Evolutionary conservation across 208 protist genomes (phyloP), one percentile per base, ranked within the genome.

Genomic region (Acanthamoeba comandoni): DNA sequence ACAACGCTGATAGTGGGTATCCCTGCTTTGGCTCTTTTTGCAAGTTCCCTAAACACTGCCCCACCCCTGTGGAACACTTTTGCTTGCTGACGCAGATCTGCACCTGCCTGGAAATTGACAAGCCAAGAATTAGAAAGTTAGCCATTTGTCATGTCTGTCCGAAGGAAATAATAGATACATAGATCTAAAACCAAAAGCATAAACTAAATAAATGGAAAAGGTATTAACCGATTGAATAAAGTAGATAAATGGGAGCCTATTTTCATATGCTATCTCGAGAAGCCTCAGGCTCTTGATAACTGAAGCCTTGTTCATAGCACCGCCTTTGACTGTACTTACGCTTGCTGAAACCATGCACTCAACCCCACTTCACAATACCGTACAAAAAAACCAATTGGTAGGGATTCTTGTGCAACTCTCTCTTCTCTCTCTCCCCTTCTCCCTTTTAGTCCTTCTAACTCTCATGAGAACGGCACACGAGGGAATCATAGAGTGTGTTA

Each of bases 251-350:
- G 85, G 52, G 24, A 93, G 89, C 7, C 64, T 19, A 88, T 93
- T 93, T 60, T 93, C 67, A 22, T 57, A 51, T 19, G 89, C 89
- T 19, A 93, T 93, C 24, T 93, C 64, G 29, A 24, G 11, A 58
- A 82, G 35, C 0, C 91, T 35, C 17, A 92, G 52, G n/a, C 29
- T 60, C 89, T 93, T 93, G 24, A 69, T 53, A 5, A 93, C 69
- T 35, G 69, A 69, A 0, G 60, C 15, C 52, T 70, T 57, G 24
- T 92, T 93, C 55, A 75, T 92, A 5, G 75, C 75, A n/a, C 90
- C 92, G 29, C 92, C 90, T 49, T 93, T 93, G 43, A 93, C 92
- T 11, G 92, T 93, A 24, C 60, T 52, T n/a, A 93, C 92, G 91
- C 53, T 92, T 13, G 88, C 92, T 22, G 35, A 48, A 12, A 93